phyloP scores from a whole-genome alignment of 1,284 basidiomycete genomes.

The Prillingera fragicola region DNA sequence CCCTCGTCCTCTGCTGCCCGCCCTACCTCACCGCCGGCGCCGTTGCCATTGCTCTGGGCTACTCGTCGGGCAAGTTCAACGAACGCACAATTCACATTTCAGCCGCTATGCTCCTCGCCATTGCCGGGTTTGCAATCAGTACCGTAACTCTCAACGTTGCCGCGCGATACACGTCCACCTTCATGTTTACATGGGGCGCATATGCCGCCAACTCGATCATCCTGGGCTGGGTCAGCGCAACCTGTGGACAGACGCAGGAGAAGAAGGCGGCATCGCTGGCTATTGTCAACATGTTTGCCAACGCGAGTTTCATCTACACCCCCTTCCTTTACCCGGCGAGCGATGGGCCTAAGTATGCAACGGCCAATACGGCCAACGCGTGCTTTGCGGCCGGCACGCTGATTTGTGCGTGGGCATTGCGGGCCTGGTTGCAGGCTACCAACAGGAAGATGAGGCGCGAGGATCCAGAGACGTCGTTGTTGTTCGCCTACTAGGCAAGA shows the following conservation, averaged over 20 bases:
- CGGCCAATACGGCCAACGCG: too few relatives aligned
- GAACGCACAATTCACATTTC: constrained; percentile 12
- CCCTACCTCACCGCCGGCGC: constrained; percentile 27
- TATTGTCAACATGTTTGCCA: constrained; percentile 21
- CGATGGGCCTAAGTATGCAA: too few relatives aligned
- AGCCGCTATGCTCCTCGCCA: constrained; percentile 15
- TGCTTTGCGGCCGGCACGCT: too few relatives aligned
- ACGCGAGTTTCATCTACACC: constrained; percentile 23
- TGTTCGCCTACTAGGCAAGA: too few relatives aligned
- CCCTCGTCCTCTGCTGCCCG: constrained; percentile 42
- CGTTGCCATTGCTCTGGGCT: constrained; percentile 14
- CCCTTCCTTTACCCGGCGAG: constrained; percentile 25
- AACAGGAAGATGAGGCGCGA: too few relatives aligned
- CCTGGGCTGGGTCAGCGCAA: constrained; percentile 26
- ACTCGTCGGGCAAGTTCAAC: constrained; percentile 12
- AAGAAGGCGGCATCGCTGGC: constrained; percentile 26
- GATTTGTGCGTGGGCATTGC: too few relatives aligned
- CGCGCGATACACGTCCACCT: constrained; percentile 22
- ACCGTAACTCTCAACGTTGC: constrained; percentile 18
- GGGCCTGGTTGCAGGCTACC: too few relatives aligned
- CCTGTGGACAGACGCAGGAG: constrained; percentile 26
- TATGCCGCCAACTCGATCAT: constrained; percentile 29
- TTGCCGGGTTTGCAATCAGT: constrained; percentile 22
- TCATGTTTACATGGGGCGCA: constrained; percentile 21
- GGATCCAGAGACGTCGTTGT: too few relatives aligned